These are phyloP conservation scores for Salvia splendens DNA, from an alignment of 257 asterid genomes.

Conservation along the genomic window DNA sequence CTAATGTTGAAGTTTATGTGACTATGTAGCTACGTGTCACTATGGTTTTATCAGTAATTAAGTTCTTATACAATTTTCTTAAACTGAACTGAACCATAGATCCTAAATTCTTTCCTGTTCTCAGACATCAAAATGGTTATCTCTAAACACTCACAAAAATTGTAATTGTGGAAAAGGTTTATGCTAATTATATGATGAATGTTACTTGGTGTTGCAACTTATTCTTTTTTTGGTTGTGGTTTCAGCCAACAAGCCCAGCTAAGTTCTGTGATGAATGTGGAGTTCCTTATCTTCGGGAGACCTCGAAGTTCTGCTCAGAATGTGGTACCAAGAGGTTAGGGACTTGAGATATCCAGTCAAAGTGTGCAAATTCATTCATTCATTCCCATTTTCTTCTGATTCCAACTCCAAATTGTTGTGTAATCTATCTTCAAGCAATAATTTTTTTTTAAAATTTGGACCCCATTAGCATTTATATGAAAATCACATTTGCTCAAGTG, in stretches of 20 bases:
- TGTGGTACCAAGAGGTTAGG: conserved; percentile 91
- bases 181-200: too few relatives aligned
- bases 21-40: neutral
- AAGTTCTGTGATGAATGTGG: conserved; percentile 96
- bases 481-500: too few relatives aligned
- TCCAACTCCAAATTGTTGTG: neutral
- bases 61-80: neutral
- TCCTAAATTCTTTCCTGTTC: neutral
- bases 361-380: neutral
- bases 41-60: neutral
- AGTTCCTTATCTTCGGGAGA: conserved; percentile 69
- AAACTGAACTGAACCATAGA: neutral
- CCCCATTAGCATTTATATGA: too few relatives aligned
- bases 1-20: neutral
- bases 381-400: neutral
- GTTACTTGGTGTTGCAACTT: neutral
- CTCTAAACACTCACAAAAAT: too few relatives aligned
- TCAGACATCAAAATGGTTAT: too few relatives aligned
- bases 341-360: conserved; percentile 31
- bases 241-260: conserved; percentile 85
- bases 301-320: conserved; percentile 87
- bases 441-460: too few relatives aligned
- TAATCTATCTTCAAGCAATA: too few relatives aligned
- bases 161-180: too few relatives aligned
- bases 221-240: neutral